These are phyloP conservation scores for Trichoderma arundinaceum DNA, from an alignment of 2,329 filamentous ascomycete genomes.

Conservation along the genomic window DNA sequence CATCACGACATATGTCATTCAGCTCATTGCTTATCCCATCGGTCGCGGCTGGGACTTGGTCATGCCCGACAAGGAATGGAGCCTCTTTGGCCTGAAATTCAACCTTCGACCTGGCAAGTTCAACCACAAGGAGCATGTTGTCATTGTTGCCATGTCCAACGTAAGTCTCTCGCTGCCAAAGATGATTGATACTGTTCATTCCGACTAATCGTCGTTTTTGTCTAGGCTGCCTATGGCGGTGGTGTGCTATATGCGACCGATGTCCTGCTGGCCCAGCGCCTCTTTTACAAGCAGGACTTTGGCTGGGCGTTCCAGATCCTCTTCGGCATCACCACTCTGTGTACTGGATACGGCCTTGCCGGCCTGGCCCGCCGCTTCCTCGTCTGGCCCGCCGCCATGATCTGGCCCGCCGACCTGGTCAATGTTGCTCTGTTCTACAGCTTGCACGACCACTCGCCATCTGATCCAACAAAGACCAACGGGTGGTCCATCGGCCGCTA, in stretches of 20 bases:
- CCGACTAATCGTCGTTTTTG: conserved; percentile 14
- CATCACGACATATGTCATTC: conserved; percentile 66
- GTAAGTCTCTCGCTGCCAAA: conserved; percentile 47
- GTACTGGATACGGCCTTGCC: conserved; percentile 63
- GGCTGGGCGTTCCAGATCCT: conserved; percentile 61
- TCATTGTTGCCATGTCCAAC: conserved; percentile 69
- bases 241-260: conserved; percentile 63
- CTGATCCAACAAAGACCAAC: conserved; percentile 56
- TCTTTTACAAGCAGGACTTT: conserved; percentile 64
- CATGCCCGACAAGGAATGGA: conserved; percentile 59
- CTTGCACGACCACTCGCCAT: conserved; percentile 52
- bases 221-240: conserved; percentile 61
- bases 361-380: conserved; percentile 60
- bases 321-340: conserved; percentile 59
- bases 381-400: conserved; percentile 61
- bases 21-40: conserved; percentile 66
- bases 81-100: conserved; percentile 58
- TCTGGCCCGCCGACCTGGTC: conserved; percentile 62
- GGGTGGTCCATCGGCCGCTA: conserved; percentile 71
- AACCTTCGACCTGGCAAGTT: conserved; percentile 63
- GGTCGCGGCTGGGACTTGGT: conserved; percentile 61
- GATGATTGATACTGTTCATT: background rate
- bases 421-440: conserved; percentile 59
- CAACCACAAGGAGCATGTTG: conserved; percentile 66
- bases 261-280: conserved; percentile 55